These are phyloP conservation scores for Suillus luteus DNA, from an alignment of 768 basidiomycete genomes.

Conservation along the genomic window DNA sequence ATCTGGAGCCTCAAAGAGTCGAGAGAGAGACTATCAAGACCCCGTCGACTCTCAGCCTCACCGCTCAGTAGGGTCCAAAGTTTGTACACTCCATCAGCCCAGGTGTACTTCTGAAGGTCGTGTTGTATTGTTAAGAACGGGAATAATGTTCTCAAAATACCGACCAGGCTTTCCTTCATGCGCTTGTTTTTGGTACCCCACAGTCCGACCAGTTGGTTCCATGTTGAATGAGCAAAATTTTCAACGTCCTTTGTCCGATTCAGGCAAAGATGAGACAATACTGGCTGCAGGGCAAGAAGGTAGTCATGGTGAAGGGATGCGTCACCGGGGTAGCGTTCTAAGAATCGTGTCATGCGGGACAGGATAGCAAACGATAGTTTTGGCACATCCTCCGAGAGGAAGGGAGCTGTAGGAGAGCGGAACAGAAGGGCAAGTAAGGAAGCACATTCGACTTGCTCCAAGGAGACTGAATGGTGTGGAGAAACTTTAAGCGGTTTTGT, in stretches of 20 bases:
- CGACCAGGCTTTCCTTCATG: constrained; percentile 77
- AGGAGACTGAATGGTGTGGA: constrained; percentile 38
- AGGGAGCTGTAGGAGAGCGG: constrained; percentile 57
- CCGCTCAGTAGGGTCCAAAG: constrained; percentile 59
- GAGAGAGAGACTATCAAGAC: constrained; percentile 63
- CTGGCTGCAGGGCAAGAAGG: constrained; percentile 64
- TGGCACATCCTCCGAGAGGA: constrained; percentile 43
- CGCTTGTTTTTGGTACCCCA: constrained; percentile 80
- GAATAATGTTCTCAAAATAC: constrained; percentile 70
- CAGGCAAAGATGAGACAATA: constrained; percentile 74
- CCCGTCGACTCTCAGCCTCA: constrained; percentile 67
- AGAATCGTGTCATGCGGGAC: constrained; percentile 57
- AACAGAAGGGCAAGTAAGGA: constrained; percentile 63
- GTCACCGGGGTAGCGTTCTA: constrained; percentile 67
- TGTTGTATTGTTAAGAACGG: constrained; percentile 59
- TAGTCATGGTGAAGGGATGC: constrained; percentile 81
- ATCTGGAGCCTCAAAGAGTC: constrained; percentile 62
- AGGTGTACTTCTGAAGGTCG: constrained; percentile 34
- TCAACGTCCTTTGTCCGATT: constrained; percentile 66
- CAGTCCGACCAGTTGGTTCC: constrained; percentile 64
- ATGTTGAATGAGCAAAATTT: constrained; percentile 59
- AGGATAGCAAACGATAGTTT: constrained; percentile 54
- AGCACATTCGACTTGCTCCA: constrained; percentile 73
- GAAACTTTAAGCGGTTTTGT: constrained; percentile 27
- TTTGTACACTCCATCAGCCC: constrained; percentile 48